These are phyloP conservation scores for Lipomyces japonicus DNA, from an alignment of 805 yeast genomes.

Conservation along the genomic window DNA sequence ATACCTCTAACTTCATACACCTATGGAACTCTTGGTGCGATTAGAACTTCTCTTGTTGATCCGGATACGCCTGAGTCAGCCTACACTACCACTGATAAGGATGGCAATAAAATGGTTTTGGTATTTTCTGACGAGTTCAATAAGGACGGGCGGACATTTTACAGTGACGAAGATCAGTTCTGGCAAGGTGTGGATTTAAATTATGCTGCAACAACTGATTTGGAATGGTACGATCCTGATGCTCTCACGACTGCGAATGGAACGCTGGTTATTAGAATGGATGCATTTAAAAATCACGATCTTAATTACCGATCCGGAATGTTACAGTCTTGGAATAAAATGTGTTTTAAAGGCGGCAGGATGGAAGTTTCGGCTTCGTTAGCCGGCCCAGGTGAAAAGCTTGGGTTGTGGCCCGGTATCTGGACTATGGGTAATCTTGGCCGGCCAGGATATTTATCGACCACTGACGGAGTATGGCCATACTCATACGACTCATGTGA, in stretches of 20 bases:
- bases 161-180: slow-evolving; percentile 86
- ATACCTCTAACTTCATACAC: slow-evolving; percentile 45
- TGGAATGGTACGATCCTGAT: slow-evolving; percentile 95
- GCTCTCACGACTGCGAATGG: slow-evolving; percentile 78
- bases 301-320: slow-evolving; percentile 83
- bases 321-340: slow-evolving; percentile 88
- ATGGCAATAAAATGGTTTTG: slow-evolving; percentile 67
- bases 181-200: slow-evolving; percentile 81
- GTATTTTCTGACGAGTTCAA: slow-evolving; percentile 91
- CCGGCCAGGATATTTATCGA: slow-evolving; percentile 82
- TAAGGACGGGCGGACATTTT: slow-evolving; percentile 83
- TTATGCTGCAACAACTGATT: slow-evolving; percentile 82
- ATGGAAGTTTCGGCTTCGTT: slow-evolving; percentile 71
- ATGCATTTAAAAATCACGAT: slow-evolving; percentile 75
- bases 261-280: slow-evolving; percentile 63
- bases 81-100: slow-evolving; percentile 48
- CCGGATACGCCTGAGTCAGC: slow-evolving; percentile 65
- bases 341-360: slow-evolving; percentile 83
- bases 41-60: slow-evolving; percentile 61
- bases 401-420: slow-evolving; percentile 94
- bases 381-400: slow-evolving; percentile 72
- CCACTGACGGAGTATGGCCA: slow-evolving; percentile 95
- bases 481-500: slow-evolving; percentile 83
- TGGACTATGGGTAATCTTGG: slow-evolving; percentile 95
- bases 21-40: slow-evolving; percentile 56